Conservation (phyloP, 768 basidiomycete species). For the Agaricus blazei region DNA sequence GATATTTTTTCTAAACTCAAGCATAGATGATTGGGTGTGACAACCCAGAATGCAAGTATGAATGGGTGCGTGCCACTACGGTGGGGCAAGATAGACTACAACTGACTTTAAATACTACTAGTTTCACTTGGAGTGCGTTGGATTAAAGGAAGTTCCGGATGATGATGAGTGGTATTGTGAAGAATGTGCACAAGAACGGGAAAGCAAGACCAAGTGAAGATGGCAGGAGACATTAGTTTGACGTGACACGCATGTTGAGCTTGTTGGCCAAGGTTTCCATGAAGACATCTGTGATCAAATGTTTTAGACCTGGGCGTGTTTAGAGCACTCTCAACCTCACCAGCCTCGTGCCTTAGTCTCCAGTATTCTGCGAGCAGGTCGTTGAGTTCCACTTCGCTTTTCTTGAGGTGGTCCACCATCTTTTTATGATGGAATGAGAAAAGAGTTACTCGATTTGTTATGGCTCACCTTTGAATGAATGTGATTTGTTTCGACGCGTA, state of each 20-base stretch:
- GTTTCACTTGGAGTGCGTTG: slow-evolving; percentile 74
- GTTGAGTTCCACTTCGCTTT: slow-evolving; percentile 74
- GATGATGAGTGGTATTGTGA: slow-evolving; percentile 67
- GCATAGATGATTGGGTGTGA: slow-evolving; percentile 83
- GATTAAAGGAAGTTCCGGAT: slow-evolving; percentile 51
- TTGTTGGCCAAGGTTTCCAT: slow-evolving; percentile 86
- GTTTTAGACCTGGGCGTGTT: background rate
- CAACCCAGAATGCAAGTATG: slow-evolving; percentile 56
- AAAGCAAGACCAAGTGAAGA: slow-evolving; percentile 24
- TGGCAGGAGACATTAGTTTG: slow-evolving; percentile 18
- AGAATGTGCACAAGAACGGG: slow-evolving; percentile 39
- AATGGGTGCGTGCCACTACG: slow-evolving; percentile 65
- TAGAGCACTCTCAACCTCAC: slow-evolving; percentile 27
- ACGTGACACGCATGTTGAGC: slow-evolving; percentile 49
- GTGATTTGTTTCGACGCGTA: slow-evolving; percentile 63
- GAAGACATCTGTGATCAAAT: slow-evolving; percentile 57
- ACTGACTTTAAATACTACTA: slow-evolving; percentile 21
- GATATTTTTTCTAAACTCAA: slow-evolving; percentile 20
- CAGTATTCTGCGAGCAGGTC: slow-evolving; percentile 82
- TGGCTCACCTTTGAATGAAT: slow-evolving; percentile 56
- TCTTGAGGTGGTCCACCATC: slow-evolving; percentile 74
- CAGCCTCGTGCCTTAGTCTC: slow-evolving; percentile 71
- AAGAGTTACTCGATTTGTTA: background rate
- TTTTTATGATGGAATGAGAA: slow-evolving; percentile 20
- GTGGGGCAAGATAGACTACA: background rate